These are phyloP conservation scores for Lentinula guzmanii DNA, from an alignment of 768 basidiomycete species.

Conservation along the genomic window DNA sequence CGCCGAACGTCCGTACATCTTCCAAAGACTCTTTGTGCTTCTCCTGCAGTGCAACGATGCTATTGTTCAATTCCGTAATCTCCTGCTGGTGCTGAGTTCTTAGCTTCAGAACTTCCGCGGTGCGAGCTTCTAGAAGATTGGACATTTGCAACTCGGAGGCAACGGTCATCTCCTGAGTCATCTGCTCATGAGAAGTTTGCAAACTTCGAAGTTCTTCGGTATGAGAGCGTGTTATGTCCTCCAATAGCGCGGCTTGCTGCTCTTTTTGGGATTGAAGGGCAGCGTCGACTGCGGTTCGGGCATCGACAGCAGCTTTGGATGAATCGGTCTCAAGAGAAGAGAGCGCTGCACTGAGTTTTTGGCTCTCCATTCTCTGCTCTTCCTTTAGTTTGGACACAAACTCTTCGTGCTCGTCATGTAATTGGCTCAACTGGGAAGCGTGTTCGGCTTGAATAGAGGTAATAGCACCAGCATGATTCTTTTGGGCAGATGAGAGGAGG, in stretches of 20 bases:
- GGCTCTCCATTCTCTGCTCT: constrained; percentile 46
- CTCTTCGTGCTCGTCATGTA: constrained; percentile 56
- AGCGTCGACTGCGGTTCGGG: constrained; percentile 42
- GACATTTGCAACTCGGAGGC: constrained; percentile 27
- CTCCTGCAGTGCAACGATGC: constrained; percentile 31
- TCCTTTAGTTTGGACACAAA: constrained; percentile 45
- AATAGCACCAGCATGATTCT: constrained; percentile 40
- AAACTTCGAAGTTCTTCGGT: constrained; percentile 47
- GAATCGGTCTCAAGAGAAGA: constrained; percentile 39
- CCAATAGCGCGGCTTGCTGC: constrained; percentile 48
- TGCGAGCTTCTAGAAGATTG: constrained; percentile 33
- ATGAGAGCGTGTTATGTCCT: constrained; percentile 51
- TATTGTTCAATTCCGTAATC: constrained; percentile 32
- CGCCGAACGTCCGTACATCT: constrained; percentile 23
- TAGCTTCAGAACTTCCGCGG: constrained; percentile 31
- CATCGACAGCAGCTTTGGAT: constrained; percentile 26
- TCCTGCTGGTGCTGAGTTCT: constrained; percentile 44
- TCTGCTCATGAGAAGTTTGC: constrained; percentile 39
- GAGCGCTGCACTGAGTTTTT: constrained; percentile 39
- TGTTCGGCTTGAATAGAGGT: constrained; percentile 59
- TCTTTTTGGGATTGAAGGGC: constrained; percentile 42
- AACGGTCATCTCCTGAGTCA: constrained; percentile 22
- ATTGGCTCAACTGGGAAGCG: constrained; percentile 48
- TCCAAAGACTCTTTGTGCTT: constrained; percentile 37
- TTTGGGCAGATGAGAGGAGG: constrained; percentile 29